Conservation (phyloP, 805 yeast genomes). For the Candida ficus region DNA sequence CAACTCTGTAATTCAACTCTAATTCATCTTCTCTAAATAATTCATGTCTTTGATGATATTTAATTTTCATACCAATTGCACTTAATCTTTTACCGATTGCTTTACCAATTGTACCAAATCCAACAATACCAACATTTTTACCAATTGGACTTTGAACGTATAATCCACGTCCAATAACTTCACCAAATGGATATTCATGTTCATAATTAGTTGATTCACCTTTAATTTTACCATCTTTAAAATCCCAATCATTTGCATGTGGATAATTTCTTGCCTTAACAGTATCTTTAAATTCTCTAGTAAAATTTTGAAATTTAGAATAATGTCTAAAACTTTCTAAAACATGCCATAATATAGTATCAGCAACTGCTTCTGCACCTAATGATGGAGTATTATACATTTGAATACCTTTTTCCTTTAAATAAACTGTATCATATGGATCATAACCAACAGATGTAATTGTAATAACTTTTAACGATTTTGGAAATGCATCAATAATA, state of each 20-base stretch:
- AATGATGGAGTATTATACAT: conserved; percentile 41
- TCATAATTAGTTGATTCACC: conserved; percentile 10
- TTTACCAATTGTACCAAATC: conserved; percentile 59
- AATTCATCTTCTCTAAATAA: conserved; percentile 27
- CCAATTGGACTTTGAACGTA: conserved; percentile 40
- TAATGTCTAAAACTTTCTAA: conserved; percentile 51
- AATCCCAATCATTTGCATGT: conserved; percentile 25
- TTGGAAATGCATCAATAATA: conserved; percentile 40
- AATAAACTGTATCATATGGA: conserved; percentile 37
- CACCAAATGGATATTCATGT: conserved; percentile 34
- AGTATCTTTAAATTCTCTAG: conserved; percentile 34
- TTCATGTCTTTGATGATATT: conserved; percentile 46
- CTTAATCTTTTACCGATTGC: conserved; percentile 45
- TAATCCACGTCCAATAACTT: conserved; percentile 31
- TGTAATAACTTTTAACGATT: conserved; percentile 40
- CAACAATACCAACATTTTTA: conserved; percentile 49
- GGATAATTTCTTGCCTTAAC: conserved; percentile 34
- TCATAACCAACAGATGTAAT: conserved; percentile 58
- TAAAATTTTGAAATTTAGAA: conserved; percentile 29
- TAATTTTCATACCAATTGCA: conserved; percentile 54
- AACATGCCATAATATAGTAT: conserved; percentile 52
- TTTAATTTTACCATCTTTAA: conserved; percentile 2
- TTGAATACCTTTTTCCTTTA: conserved; percentile 35
- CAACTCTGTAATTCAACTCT: conserved; percentile 30
- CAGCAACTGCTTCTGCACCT: conserved; percentile 62